Conservation (phyloP, 805 yeast genomes). For the Nakazawaea pomicola region DNA sequence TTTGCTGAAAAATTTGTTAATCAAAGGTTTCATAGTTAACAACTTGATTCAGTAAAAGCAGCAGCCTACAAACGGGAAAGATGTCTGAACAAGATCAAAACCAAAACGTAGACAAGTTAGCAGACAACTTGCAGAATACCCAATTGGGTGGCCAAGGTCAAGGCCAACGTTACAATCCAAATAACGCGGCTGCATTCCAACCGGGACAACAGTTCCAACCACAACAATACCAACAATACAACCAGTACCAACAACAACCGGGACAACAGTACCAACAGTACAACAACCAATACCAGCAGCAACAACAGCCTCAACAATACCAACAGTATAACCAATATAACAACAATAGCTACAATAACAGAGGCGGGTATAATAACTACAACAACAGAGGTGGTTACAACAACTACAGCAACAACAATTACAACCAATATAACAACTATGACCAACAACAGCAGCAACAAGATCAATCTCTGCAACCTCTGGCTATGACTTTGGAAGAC, state of each 20-base stretch:
- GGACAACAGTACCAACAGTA: slow-evolving; percentile 22
- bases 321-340: slow-evolving; percentile 21
- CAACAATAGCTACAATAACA: slow-evolving; percentile 20
- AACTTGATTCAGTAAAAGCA: no score
- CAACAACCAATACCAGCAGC: slow-evolving; percentile 22
- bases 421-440: slow-evolving; percentile 18
- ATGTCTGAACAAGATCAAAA: slow-evolving; percentile 12
- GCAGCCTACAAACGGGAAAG: no score
- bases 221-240: slow-evolving; percentile 19
- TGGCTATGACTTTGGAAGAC: slow-evolving; percentile 76
- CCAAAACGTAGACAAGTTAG: slow-evolving; percentile 20
- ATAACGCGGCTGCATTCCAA: slow-evolving; percentile 43
- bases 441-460: slow-evolving; percentile 14
- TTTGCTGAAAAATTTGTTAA: no score
- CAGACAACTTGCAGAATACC: slow-evolving; percentile 25
- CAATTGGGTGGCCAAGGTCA: slow-evolving; percentile 20
- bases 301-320: slow-evolving; percentile 24
- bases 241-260: slow-evolving; percentile 23
- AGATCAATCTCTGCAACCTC: slow-evolving; percentile 24
- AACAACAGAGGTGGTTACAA: slow-evolving; percentile 25
- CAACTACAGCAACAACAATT: slow-evolving; percentile 22
- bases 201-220: slow-evolving; percentile 36
- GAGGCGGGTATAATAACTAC: slow-evolving; percentile 22
- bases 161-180: slow-evolving; percentile 41
- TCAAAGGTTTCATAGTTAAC: no score